phyloP scores from a whole-genome alignment of 1,284 basidiomycete genomes.

The Abortiporus biennis region DNA sequence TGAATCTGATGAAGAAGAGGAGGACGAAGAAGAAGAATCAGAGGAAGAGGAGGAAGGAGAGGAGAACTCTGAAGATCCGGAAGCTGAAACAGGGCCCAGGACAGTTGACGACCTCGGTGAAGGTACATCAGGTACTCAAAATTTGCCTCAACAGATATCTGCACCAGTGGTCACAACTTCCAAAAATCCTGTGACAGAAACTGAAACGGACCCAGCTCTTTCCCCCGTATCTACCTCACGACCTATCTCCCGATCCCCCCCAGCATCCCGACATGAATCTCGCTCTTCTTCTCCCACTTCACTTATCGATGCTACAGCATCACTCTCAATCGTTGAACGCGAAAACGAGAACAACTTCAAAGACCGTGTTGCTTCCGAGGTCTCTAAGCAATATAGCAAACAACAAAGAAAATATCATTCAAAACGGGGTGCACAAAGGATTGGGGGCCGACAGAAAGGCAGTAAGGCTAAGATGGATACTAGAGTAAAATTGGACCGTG shows the following conservation, averaged over 20 bases:
- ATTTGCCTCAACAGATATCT: not conserved
- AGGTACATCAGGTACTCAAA: too few species aligned
- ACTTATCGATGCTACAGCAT: slow-evolving; percentile 18
- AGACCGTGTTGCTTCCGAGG: slow-evolving; percentile 57
- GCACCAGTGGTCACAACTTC: not conserved
- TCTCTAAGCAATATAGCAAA: slow-evolving; percentile 54
- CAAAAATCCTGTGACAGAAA: too few species aligned
- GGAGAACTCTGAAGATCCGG: slow-evolving; percentile 26
- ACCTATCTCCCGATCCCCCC: slow-evolving; percentile 18
- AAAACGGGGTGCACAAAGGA: slow-evolving; percentile 52
- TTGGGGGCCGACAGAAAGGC: slow-evolving; percentile 67
- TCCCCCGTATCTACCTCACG: slow-evolving; percentile 12
- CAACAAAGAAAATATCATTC: slow-evolving; percentile 72
- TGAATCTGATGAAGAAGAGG: slow-evolving; percentile 22
- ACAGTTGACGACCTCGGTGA: not conserved
- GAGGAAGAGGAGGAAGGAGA: slow-evolving; percentile 26
- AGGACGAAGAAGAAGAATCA: slow-evolving; percentile 29
- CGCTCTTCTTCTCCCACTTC: slow-evolving; percentile 16
- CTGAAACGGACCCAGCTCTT: not conserved
- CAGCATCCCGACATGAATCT: slow-evolving; percentile 16
- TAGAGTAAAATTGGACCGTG: slow-evolving; percentile 55
- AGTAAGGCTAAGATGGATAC: slow-evolving; percentile 82
- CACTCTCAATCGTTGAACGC: slow-evolving; percentile 13
- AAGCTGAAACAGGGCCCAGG: slow-evolving; percentile 19
- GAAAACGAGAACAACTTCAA: slow-evolving; percentile 30